Evolutionary conservation across 2,329 filamentous ascomycete genomes (phyloP).

Genomic region (Sphaceloma murrayae): DNA sequence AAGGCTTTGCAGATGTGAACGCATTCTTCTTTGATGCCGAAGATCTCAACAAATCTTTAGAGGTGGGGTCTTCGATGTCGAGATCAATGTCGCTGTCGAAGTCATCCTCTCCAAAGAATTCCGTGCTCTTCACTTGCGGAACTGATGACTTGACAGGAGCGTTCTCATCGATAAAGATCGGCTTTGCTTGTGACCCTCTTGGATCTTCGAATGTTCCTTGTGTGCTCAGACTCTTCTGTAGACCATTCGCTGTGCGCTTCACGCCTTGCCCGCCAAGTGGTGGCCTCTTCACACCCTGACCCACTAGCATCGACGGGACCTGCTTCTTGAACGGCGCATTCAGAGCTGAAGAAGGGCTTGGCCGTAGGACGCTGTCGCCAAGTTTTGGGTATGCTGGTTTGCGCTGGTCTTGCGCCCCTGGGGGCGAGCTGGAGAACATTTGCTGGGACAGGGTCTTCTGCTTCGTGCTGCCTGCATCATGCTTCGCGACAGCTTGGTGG

Average conservation of each 20-base stretch:
- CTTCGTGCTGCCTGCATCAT: slow-evolving; percentile 21
- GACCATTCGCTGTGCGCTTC: slow-evolving; percentile 39
- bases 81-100: slow-evolving; percentile 77
- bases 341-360: slow-evolving; percentile 23
- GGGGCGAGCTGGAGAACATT: slow-evolving; percentile 50
- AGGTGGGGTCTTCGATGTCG: slow-evolving; percentile 54
- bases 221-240: slow-evolving; percentile 35
- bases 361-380: slow-evolving; percentile 29
- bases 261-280: slow-evolving; percentile 24
- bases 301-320: slow-evolving; percentile 6
- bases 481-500: slow-evolving; percentile 10
- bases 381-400: slow-evolving; percentile 28
- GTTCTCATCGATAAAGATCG: slow-evolving; percentile 34
- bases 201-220: slow-evolving; percentile 32
- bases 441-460: slow-evolving; percentile 37
- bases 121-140: slow-evolving; percentile 26
- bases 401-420: slow-evolving; percentile 38
- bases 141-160: slow-evolving; percentile 23
- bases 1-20: slow-evolving; percentile 18
- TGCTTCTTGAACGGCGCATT: slow-evolving; percentile 22
- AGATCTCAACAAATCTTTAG: slow-evolving; percentile 36
- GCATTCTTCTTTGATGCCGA: slow-evolving; percentile 30
- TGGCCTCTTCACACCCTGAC: neutral
- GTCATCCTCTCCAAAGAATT: slow-evolving; percentile 68
- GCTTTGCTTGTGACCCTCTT: slow-evolving; percentile 23